A percentile compares a stretch with the other conserved stretches of the same genome.
Conservation (phyloP, 2,329 filamentous ascomycete species). For the Aulographum hederae region DNA sequence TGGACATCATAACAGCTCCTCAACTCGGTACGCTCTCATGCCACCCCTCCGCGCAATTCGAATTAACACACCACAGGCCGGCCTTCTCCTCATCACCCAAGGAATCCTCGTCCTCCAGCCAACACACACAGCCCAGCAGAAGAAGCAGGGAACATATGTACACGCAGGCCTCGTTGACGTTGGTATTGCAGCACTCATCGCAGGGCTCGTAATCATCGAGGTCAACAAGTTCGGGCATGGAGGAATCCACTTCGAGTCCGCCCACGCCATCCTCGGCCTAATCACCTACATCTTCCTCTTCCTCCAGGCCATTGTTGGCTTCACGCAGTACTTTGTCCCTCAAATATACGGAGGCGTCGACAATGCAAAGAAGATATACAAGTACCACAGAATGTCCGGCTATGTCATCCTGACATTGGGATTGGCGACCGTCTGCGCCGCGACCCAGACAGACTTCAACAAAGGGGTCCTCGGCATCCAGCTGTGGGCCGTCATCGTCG, state of each 20-base stretch:
- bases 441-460: constrained; percentile 62
- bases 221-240: constrained; percentile 61
- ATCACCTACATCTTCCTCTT: constrained; percentile 51
- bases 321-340: constrained; percentile 67
- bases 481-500: constrained; percentile 57
- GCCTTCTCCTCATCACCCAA: constrained; percentile 58
- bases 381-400: constrained; percentile 67
- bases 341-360: constrained; percentile 59
- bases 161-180: constrained; percentile 57
- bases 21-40: constrained; percentile 21
- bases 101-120: constrained; percentile 76
- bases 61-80: constrained; percentile 24
- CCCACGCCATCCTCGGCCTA: constrained; percentile 71
- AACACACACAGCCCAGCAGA: constrained; percentile 60
- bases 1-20: constrained; percentile 20
- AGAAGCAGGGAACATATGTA: constrained; percentile 39
- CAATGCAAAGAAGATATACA: constrained; percentile 69
- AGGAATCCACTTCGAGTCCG: constrained; percentile 57
- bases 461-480: constrained; percentile 49
- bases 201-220: constrained; percentile 55
- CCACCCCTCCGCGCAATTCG: constrained; percentile 3
- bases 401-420: constrained; percentile 56
- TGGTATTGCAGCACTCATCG: constrained; percentile 40
- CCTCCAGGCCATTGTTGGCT: constrained; percentile 59
- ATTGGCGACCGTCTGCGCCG: constrained; percentile 54